Evolutionary conservation across 257 asterid species (phyloP).

Genomic region (Rehmannia glutinosa): DNA sequence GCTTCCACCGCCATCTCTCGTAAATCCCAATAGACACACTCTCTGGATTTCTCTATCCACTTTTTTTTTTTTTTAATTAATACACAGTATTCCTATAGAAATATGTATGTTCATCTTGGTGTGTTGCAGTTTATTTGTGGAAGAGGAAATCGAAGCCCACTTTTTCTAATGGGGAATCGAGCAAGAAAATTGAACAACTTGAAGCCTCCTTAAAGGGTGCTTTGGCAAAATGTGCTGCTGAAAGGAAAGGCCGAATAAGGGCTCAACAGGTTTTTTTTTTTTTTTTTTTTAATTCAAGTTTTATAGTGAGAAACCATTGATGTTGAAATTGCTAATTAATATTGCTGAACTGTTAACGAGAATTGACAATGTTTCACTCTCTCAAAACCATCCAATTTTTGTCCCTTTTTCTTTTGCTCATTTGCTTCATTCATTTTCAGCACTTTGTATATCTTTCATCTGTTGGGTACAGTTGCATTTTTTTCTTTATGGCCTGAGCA

Average conservation of each 20-base stretch:
- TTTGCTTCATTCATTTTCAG: too few relatives aligned
- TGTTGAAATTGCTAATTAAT: neutral
- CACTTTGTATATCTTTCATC: too few relatives aligned
- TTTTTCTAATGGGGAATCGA: slow-evolving; percentile 23
- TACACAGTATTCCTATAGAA: neutral
- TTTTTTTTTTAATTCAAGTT: neutral
- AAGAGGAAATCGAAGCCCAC: slow-evolving; percentile 42
- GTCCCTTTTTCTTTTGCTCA: too few relatives aligned
- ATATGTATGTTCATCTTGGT: neutral
- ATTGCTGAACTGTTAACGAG: too few relatives aligned
- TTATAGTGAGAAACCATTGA: neutral
- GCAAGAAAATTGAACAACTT: slow-evolving; percentile 44
- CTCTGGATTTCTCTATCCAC: neutral
- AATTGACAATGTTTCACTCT: too few relatives aligned
- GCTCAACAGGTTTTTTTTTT: slow-evolving; percentile 62
- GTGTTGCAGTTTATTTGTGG: slow-evolving; percentile 47
- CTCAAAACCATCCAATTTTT: too few relatives aligned
- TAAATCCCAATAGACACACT: slow-evolving; percentile 7
- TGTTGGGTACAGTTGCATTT: too few relatives aligned
- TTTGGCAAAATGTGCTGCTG: slow-evolving; percentile 65
- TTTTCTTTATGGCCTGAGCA: too few relatives aligned
- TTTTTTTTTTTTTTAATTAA: neutral
- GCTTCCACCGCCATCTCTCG: slow-evolving; percentile 41
- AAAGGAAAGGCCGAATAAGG: slow-evolving; percentile 89
- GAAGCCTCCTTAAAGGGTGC: slow-evolving; percentile 60